Evolutionary conservation across 1,139 yeast species (phyloP).

Genomic region (Taiozyma onychis): DNA sequence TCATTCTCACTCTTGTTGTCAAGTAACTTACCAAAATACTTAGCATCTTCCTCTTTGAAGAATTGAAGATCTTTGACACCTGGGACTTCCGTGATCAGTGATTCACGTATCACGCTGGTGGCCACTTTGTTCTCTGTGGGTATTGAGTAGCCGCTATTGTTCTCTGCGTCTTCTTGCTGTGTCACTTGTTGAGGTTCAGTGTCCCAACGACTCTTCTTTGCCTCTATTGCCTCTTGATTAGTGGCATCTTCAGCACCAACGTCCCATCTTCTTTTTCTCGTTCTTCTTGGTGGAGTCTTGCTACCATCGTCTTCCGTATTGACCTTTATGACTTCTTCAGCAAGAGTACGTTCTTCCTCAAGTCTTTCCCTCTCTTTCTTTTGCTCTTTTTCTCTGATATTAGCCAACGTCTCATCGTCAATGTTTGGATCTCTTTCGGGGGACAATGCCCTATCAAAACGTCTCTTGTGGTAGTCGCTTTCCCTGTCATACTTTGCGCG

Average conservation of each 20-base stretch:
- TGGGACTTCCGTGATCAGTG: constrained; percentile 51
- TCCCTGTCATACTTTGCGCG: constrained; percentile 32
- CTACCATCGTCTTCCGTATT: constrained; percentile 14
- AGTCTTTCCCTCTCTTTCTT: constrained; percentile 16
- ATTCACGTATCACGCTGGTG: constrained; percentile 24
- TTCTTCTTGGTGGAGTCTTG: constrained; percentile 26
- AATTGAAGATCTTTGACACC: constrained; percentile 59
- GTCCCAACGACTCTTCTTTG: constrained; percentile 22
- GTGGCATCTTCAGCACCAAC: constrained; percentile 15
- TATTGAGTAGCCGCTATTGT: constrained; percentile 16
- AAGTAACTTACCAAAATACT: constrained; percentile 62
- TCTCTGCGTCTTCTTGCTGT: constrained; percentile 22
- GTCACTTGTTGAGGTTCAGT: constrained; percentile 2
- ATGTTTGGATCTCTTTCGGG: constrained; percentile 25
- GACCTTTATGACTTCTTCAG: not conserved
- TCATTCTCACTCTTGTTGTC: constrained; percentile 31
- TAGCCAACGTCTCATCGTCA: constrained; percentile 18
- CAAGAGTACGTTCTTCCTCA: not conserved
- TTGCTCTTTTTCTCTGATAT: constrained; percentile 26
- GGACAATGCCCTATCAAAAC: constrained; percentile 30
- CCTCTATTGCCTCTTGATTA: constrained; percentile 20
- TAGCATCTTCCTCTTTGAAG: constrained; percentile 68
- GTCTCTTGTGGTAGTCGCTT: constrained; percentile 37
- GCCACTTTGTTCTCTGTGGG: constrained; percentile 28
- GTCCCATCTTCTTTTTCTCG: constrained; percentile 30